Evolutionary conservation across 306 rosid genomes (phyloP).

Genomic region (Herpetospermum pedunculosum): DNA sequence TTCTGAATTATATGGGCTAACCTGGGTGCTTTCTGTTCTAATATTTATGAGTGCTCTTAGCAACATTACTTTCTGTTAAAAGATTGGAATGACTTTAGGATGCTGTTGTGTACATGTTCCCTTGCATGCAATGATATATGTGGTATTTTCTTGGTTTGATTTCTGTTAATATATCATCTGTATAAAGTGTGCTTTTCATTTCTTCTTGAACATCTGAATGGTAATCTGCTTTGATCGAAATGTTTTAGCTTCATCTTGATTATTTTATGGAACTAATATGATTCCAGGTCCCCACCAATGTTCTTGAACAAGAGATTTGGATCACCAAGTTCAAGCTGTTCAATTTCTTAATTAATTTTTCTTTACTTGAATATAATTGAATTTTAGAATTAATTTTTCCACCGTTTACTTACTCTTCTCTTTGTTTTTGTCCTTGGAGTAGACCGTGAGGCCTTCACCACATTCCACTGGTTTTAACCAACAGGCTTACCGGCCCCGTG

Average conservation of each 20-base stretch:
- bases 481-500: conserved; percentile 71
- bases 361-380: background rate
- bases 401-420: conserved; percentile 22
- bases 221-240: background rate
- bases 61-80: background rate
- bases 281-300: background rate
- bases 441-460: conserved; percentile 75
- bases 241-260: background rate
- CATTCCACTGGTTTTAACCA: conserved; percentile 58
- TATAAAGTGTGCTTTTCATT: background rate
- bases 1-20: background rate
- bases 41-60: background rate
- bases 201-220: background rate
- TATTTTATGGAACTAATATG: background rate
- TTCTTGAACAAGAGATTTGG: conserved; percentile 1
- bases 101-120: background rate
- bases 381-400: background rate
- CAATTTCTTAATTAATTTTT: background rate
- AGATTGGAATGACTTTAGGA: background rate
- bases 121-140: background rate
- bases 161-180: background rate
- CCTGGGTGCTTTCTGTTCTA: background rate
- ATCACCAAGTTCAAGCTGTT: conserved; percentile 14
- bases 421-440: conserved; percentile 14
- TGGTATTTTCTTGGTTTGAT: background rate